Evolutionary conservation across 345 rosid species (phyloP).

Genomic region (Adansonia digitata): DNA sequence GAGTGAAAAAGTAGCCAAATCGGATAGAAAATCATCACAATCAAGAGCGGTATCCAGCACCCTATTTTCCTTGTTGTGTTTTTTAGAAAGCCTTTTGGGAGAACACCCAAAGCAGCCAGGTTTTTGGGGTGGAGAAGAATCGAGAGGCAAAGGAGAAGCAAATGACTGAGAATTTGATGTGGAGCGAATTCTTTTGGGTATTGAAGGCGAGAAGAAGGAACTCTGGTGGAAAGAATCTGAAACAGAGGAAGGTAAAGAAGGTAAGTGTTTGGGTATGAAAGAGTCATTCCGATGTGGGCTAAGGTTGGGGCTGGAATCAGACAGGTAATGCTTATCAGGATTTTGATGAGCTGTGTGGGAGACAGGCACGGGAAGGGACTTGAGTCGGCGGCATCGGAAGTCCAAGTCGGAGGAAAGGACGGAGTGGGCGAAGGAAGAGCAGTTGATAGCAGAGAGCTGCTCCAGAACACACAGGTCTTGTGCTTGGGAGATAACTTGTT

Average conservation of each 20-base stretch:
- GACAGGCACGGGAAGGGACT: no score
- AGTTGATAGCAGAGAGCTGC: slow-evolving; percentile 68
- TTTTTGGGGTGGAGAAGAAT: slow-evolving; percentile 49
- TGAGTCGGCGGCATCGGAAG: slow-evolving; percentile 68
- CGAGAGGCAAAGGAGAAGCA: slow-evolving; percentile 19
- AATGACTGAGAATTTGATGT: slow-evolving; percentile 6
- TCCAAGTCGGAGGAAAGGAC: slow-evolving; percentile 70
- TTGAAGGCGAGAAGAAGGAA: slow-evolving; percentile 16
- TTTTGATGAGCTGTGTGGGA: slow-evolving; percentile 5
- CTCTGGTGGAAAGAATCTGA: background rate
- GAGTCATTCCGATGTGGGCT: background rate
- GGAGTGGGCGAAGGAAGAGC: no score
- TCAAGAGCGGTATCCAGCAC: slow-evolving; percentile 25
- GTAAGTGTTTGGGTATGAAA: background rate
- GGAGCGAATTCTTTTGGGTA: background rate
- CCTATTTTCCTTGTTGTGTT: slow-evolving; percentile 25
- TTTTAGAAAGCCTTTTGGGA: slow-evolving; percentile 35
- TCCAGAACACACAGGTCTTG: slow-evolving; percentile 70
- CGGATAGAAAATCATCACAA: slow-evolving; percentile 45
- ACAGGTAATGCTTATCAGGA: no score
- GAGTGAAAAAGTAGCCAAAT: slow-evolving; percentile 43
- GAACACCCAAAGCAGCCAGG: slow-evolving; percentile 68
- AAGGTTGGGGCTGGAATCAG: no score
- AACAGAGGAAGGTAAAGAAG: slow-evolving; percentile 20
- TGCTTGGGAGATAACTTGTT: slow-evolving; percentile 61